Evolutionary conservation across 2,329 filamentous ascomycete species (phyloP), one percentile per base, ranked within the genome.

Genomic region (Tricladium varicosporioides): DNA sequence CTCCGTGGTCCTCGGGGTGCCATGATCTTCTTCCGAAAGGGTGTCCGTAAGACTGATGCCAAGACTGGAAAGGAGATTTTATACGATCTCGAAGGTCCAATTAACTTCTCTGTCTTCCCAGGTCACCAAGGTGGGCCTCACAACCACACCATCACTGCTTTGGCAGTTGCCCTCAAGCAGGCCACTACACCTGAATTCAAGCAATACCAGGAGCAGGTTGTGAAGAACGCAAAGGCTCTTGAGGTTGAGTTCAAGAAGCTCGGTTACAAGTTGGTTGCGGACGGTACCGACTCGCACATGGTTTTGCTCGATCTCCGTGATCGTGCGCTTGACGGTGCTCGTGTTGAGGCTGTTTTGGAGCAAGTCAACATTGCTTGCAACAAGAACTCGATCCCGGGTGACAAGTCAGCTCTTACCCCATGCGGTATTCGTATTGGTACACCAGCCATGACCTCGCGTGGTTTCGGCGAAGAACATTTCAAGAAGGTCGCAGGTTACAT

Each of bases 1-100:
- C 89, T 99, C 67, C 92, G 94, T 76, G 94, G 94, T 59, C 94
- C 94, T 59, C 91, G 94, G 74, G 94, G 94, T 71, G 94, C 94
- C 73, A 99, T 99, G 94, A 99, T 99, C 79, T 99, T 99, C 85
- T 99, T 92, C 87, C 91, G 94, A 77, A 97, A 96, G 81, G 94
- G 94, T 63, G 87, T 97, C 60, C 89, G 93, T 71, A 91, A 88
- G 70, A 88, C 88, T 54, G 91, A 97, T 72, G 80, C 89, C 76
- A 97, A 97, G 84, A 87, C 89, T 60, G 92, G 92, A 70, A 93
- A 96, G 78, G 84, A 93, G 80, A 88, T 82, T 51, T 80, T 92
- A 69, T 99, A 97, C 74, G 92, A 99, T 71, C 85, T 99, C 33
- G 94, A 99, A 81, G 85, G 87, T 67, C 90, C 92, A 56, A 99